Base-by-base conservation (phyloP, 2,329 filamentous ascomycete species). In the Metarhizium robertsii region DNA sequence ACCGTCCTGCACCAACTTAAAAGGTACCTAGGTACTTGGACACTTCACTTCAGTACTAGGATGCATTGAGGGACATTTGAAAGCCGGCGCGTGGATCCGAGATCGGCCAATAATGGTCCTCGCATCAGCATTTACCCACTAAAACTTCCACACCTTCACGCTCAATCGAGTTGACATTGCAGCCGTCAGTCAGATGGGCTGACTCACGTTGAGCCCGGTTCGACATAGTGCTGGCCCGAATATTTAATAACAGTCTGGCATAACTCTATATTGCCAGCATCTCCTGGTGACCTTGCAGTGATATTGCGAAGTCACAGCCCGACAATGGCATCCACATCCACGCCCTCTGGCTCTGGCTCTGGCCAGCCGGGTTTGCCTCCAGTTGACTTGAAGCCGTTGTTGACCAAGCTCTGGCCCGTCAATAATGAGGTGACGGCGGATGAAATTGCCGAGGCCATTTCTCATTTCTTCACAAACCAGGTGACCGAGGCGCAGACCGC, bases 401-500 rank as follows among this genome's bases (percentile, higher is more conserved):
- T 92, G 57, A 84, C 84, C 66, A 82, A 87, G 57, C 77, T 92
- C 47, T 90, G 87, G 86, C 86, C 80, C 34, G 66, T 76, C 46
- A 61, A 67, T 72, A 58, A 72, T 65, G 68, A 72, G 16, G 86
- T 92, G 55, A 83, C 84, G 16, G 84, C 92, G 13, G 77, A 83
- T 52, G 90, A 96, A 69, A 94, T 99, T 68, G 90, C 92, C 57
- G 79, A 86, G n/a, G 92, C 92, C 54, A 86, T 97, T 63, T 86
- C 90, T 4, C 79, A 92, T 66, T 95, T 96, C 67, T 97, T 97
- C 72, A 92, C 91, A 57, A 87, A 96, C 73, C 84, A 85, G 61
- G 78, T 97, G 18, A 92, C 89, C n/a, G 86, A 89, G 43, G 88
- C 92, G 8, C 94, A 97, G 70, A 88, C 88, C 1, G 88, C 89